Base-by-base conservation (phyloP, 2,329 filamentous ascomycete species). In the Fusarium coffeatum region DNA sequence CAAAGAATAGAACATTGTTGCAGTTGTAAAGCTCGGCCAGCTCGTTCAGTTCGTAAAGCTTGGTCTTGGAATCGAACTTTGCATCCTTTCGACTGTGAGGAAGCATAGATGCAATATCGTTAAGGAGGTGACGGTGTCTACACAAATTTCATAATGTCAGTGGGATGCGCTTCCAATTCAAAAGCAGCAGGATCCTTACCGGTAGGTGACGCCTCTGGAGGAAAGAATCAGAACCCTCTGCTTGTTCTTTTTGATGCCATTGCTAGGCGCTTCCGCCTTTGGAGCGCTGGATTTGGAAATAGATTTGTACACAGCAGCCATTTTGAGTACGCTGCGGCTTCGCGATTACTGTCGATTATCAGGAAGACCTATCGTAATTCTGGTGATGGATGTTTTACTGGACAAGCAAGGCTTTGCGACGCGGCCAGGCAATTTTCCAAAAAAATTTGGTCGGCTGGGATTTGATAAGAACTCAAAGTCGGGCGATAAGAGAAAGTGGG, bases 31-130 rank as follows among this genome's bases (percentile, higher is more conserved):
- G 74, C 77, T 91, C 89, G 60, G 85, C 85, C 43, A 89, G 83
- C 77, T 94, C 93, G 82, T 96, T 96, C 54, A 97, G 88, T 78
- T 92, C 85, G 86, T 89, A 87, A 74, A 94, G 87, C 84, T 96
- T 94, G 40, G 93, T 94, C 83, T 98, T 98, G 55, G 93, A 96
- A 80, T 99, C 96, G 72, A 98, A 93, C 82, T 99, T 99, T 74
- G 92, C 93, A 79, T 99, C 96, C 83, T 97, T 97, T 77, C 93
- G 90, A 72, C 91, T 90, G 80, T 99, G 96, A 4, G 96, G 96
- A 71, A 99, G 90, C 81, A 99, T 90, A 30, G 92, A 87, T 61
- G 93, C 89, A 49, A 99, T 86, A 77, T 99, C 96, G 77, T 94
- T 93, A 68, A 99, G 87, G 45, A 99, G 86, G 83, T 99, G 96